Conservation (phyloP, 106 monocot species). For the Dendrobium nobile region DNA sequence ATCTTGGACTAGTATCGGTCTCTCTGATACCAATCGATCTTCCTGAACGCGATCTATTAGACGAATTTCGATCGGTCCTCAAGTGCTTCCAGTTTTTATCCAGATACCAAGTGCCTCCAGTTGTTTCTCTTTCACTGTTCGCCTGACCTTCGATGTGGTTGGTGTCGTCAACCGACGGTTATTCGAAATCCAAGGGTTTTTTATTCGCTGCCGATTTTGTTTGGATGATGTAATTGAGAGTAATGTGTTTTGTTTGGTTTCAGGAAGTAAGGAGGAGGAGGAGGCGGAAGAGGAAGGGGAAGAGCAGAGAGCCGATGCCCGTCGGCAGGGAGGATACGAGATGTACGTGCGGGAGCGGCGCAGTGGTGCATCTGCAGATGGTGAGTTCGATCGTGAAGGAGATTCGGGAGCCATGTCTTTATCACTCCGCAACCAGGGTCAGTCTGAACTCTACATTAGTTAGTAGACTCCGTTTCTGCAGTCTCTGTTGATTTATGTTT, state of each 20-base stretch:
- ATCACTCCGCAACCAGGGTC: conserved; percentile 60
- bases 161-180: not conserved
- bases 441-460: not conserved
- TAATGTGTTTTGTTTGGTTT: conserved; percentile 3
- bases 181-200: not conserved
- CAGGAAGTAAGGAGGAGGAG: conserved; percentile 7
- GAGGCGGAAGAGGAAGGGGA: not conserved
- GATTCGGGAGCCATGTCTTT: conserved; percentile 68
- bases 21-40: too few species aligned
- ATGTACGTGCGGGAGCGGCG: conserved; percentile 64
- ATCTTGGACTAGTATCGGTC: too few species aligned
- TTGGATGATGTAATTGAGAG: not conserved
- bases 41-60: too few species aligned
- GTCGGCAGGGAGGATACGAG: conserved; percentile 51
- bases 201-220: not conserved
- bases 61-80: not conserved
- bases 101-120: not conserved
- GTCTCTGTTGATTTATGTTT: not conserved
- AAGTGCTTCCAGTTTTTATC: not conserved
- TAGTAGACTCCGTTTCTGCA: not conserved
- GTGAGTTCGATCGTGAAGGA: conserved; percentile 69
- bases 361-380: conserved; percentile 44
- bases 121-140: not conserved
- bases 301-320: conserved; percentile 24
- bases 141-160: conserved; percentile 4